A percentile compares a stretch with the other conserved stretches of the same genome.
Evolutionary conservation across 2,329 filamentous ascomycete species (phyloP).

Genomic region (Rhynchosporium graminicola): DNA sequence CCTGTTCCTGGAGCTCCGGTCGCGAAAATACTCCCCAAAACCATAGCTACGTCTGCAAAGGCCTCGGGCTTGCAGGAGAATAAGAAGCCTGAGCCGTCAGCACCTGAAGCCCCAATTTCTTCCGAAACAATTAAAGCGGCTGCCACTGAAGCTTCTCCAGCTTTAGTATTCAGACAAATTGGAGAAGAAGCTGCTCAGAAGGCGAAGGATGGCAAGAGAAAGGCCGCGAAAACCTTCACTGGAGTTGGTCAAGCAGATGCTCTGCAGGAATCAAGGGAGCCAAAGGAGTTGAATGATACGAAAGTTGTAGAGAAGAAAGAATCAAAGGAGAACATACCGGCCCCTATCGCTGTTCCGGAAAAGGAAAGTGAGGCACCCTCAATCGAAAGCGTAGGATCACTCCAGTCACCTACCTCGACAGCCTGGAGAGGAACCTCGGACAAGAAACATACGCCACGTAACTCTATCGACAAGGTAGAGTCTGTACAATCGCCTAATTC

Average conservation of each 20-base stretch:
- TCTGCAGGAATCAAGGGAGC: conserved; percentile 6
- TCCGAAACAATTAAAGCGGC: conserved; percentile 22
- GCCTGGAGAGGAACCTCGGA: conserved; percentile 32
- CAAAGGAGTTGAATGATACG: conserved; percentile 11
- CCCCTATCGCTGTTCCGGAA: conserved; percentile 21
- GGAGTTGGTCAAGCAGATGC: conserved; percentile 31
- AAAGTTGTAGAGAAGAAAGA: conserved; percentile 14
- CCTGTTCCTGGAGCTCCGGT: conserved; percentile 20
- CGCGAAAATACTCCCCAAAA: conserved; percentile 9
- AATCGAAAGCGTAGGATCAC: conserved; percentile 22
- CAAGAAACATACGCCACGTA: conserved; percentile 8
- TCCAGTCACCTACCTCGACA: conserved; percentile 39
- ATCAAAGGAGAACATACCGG: conserved; percentile 18
- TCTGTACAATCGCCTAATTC: conserved; percentile 35
- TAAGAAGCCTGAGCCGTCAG: conserved; percentile 36
- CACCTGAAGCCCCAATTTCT: conserved; percentile 29
- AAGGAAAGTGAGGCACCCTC: conserved; percentile 17
- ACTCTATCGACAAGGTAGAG: conserved; percentile 26
- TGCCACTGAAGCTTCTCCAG: conserved; percentile 20
- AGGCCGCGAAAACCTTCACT: conserved; percentile 26
- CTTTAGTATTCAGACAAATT: conserved; percentile 53
- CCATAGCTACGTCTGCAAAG: conserved; percentile 37
- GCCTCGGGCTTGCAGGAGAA: conserved; percentile 36
- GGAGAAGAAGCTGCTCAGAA: conserved; percentile 67
- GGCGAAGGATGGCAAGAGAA: conserved; percentile 59